Conservation (phyloP, 352 stramenopile species). For the Pythium pyrilobum region DNA sequence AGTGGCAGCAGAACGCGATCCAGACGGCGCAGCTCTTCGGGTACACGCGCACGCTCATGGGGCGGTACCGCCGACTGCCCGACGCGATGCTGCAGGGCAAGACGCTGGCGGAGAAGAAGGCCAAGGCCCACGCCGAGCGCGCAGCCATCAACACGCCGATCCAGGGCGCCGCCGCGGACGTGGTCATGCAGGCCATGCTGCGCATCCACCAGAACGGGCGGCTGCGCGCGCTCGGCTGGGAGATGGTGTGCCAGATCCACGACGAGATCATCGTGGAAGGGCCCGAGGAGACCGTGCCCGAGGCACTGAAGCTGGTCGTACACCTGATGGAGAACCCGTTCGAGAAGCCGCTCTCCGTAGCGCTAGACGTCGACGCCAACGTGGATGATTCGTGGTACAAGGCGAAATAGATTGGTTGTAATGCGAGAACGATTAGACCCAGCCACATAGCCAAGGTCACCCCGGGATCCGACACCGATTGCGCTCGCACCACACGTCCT, state of each 20-base stretch:
- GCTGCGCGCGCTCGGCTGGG: slow-evolving; percentile 94
- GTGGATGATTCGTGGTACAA: slow-evolving; percentile 99
- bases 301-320: slow-evolving; percentile 83
- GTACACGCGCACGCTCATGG: slow-evolving; percentile 96
- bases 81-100: slow-evolving; percentile 84
- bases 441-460: too few species aligned
- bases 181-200: slow-evolving; percentile 99
- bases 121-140: slow-evolving; percentile 86
- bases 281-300: slow-evolving; percentile 93
- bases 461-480: too few species aligned
- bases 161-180: slow-evolving; percentile 95
- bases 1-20: slow-evolving; percentile 95
- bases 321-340: slow-evolving; percentile 98
- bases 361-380: slow-evolving; percentile 92
- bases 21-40: slow-evolving; percentile 72
- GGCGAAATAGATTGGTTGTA: slow-evolving; percentile 74
- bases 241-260: slow-evolving; percentile 98
- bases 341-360: slow-evolving; percentile 82
- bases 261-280: slow-evolving; percentile 99
- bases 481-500: too few species aligned
- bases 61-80: slow-evolving; percentile 94
- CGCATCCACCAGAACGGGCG: slow-evolving; percentile 92
- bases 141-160: slow-evolving; percentile 99
- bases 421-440: not conserved
- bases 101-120: slow-evolving; percentile 57